phyloP scores from a whole-genome alignment of 2,329 filamentous ascomycete species.

The Diaporthe ilicicola region DNA sequence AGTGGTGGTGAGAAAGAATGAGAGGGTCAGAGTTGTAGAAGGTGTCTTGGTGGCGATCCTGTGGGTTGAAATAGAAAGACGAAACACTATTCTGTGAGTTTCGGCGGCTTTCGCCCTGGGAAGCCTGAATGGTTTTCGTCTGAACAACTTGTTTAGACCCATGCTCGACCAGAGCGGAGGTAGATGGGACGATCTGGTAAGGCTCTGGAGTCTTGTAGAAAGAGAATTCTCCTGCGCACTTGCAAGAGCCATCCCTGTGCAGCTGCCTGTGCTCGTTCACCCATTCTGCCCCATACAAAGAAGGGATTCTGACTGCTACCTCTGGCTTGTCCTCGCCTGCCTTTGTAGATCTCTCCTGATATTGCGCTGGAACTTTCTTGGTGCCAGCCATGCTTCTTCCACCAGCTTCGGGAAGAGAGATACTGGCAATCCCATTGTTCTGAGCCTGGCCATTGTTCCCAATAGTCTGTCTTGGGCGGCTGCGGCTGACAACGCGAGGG shows the following conservation, averaged over 20 bases:
- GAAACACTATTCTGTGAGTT: neutral
- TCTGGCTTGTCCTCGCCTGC: conserved; percentile 30
- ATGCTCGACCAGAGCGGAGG: neutral
- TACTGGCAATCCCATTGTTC: neutral
- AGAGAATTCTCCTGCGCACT: conserved; percentile 45
- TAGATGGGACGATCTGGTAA: conserved; percentile 13
- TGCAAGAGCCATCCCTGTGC: conserved; percentile 46
- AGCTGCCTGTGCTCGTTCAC: conserved; percentile 47
- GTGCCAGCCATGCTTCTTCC: neutral
- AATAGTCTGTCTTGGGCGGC: neutral
- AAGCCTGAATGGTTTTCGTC: neutral
- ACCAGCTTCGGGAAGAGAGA: neutral
- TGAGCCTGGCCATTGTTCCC: neutral
- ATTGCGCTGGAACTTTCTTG: conserved; percentile 30
- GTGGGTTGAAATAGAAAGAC: neutral
- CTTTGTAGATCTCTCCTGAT: conserved; percentile 30
- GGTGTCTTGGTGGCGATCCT: neutral
- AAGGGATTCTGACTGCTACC: conserved; percentile 44
- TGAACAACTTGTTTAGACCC: neutral
- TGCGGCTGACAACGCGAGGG: conserved; percentile 42
- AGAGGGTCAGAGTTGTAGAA: neutral
- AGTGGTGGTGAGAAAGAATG: neutral
- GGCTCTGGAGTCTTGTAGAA: conserved; percentile 38
- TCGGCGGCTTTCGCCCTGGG: neutral
- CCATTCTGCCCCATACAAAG: conserved; percentile 53